Evolutionary conservation across 2,329 filamentous ascomycete species (phyloP).

Genomic region (Fusarium verrucosum): DNA sequence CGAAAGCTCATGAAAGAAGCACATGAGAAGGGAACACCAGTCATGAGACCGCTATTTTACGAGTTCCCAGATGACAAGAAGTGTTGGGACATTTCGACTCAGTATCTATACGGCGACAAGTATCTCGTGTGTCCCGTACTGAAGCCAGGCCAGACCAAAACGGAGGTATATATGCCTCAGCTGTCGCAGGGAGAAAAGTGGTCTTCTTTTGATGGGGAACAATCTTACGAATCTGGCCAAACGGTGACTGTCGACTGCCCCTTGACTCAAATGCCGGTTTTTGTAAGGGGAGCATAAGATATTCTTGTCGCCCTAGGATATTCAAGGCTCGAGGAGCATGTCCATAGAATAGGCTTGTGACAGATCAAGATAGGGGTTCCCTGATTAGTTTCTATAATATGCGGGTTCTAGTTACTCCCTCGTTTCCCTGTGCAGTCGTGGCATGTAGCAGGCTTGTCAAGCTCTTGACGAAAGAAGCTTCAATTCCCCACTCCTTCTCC

Average conservation of each 20-base stretch:
- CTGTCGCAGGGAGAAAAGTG: conserved; percentile 7
- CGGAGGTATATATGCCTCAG: conserved; percentile 62
- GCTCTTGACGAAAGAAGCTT: not conserved
- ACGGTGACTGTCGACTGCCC: conserved; percentile 7
- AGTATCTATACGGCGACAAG: conserved; percentile 71
- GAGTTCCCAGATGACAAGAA: conserved; percentile 66
- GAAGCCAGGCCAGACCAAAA: conserved; percentile 54
- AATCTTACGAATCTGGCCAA: conserved; percentile 1
- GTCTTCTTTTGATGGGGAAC: conserved; percentile 1
- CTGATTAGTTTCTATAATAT: not conserved
- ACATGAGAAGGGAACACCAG: conserved; percentile 66
- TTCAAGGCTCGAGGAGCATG: not conserved
- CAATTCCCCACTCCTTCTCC: conserved; percentile 14
- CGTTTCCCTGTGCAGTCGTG: not conserved
- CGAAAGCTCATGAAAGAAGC: conserved; percentile 67
- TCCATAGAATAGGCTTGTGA: not conserved
- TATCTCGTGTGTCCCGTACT: conserved; percentile 69
- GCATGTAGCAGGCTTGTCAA: conserved; percentile 2
- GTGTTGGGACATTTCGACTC: conserved; percentile 66
- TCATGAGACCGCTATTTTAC: conserved; percentile 71
- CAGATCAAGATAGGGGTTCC: not conserved
- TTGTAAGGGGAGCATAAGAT: not conserved
- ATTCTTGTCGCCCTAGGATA: not conserved
- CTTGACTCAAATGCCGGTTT: conserved; percentile 13
- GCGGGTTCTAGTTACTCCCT: not conserved